These are phyloP conservation scores for Endocalyx cinctus DNA, from an alignment of 2,329 filamentous ascomycete genomes.

Conservation along the genomic window DNA sequence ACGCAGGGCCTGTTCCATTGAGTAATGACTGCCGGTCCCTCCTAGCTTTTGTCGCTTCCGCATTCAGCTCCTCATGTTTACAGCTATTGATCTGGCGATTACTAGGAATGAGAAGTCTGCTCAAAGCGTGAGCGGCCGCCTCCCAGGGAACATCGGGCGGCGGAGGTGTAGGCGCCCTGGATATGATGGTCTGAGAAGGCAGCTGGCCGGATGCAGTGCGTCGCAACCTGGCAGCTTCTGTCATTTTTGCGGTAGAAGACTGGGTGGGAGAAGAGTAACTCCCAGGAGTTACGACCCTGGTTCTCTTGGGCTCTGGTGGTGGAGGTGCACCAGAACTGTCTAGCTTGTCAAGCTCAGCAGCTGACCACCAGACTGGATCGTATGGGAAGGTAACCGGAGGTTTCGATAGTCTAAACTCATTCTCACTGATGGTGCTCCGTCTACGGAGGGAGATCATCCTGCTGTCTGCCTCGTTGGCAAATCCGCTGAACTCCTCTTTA, in stretches of 20 bases:
- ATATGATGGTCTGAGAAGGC: slow-evolving; percentile 28
- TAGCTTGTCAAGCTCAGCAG: slow-evolving; percentile 61
- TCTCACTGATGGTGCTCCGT: slow-evolving; percentile 26
- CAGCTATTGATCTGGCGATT: slow-evolving; percentile 72
- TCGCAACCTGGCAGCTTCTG: slow-evolving; percentile 61
- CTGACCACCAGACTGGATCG: slow-evolving; percentile 69
- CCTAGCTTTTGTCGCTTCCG: slow-evolving; percentile 58
- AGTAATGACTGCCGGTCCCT: slow-evolving; percentile 59
- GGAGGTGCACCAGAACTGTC: slow-evolving; percentile 55
- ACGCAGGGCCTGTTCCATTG: slow-evolving; percentile 29
- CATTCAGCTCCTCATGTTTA: slow-evolving; percentile 72
- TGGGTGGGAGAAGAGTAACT: slow-evolving; percentile 87
- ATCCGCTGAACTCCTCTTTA: slow-evolving; percentile 37
- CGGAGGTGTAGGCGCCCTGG: slow-evolving; percentile 57
- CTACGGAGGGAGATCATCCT: slow-evolving; percentile 38
- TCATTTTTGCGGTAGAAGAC: slow-evolving; percentile 76
- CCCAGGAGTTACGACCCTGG: slow-evolving; percentile 53
- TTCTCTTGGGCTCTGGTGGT: slow-evolving; percentile 46
- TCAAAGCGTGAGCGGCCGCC: slow-evolving; percentile 76
- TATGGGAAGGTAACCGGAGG: slow-evolving; percentile 41
- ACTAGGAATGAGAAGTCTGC: slow-evolving; percentile 73
- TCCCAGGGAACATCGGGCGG: slow-evolving; percentile 83
- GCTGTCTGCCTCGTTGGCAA: slow-evolving; percentile 56
- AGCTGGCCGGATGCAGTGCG: slow-evolving; percentile 57
- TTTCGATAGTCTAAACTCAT: slow-evolving; percentile 21